phyloP scores from a whole-genome alignment of 2,329 filamentous ascomycete genomes.

The Colletotrichum karsti region DNA sequence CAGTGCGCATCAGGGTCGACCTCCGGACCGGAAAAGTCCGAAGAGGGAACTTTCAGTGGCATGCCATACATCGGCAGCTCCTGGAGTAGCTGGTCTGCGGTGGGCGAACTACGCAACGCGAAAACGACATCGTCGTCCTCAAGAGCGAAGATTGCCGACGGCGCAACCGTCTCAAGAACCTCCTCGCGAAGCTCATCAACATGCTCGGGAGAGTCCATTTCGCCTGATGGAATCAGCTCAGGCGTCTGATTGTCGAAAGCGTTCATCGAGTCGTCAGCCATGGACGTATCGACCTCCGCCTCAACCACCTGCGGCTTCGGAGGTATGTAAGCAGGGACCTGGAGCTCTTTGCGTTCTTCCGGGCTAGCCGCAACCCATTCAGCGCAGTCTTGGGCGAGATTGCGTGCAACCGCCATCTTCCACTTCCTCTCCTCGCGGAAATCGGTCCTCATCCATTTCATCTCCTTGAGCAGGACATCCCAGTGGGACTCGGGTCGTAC shows the following conservation, averaged over 20 bases:
- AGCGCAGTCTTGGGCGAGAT: slow-evolving; percentile 83
- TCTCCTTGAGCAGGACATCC: slow-evolving; percentile 88
- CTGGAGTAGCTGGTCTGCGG: slow-evolving; percentile 78
- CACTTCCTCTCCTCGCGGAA: slow-evolving; percentile 94
- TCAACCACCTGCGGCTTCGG: slow-evolving; percentile 43
- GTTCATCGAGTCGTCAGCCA: slow-evolving; percentile 42
- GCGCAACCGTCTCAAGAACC: slow-evolving; percentile 62
- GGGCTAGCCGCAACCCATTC: slow-evolving; percentile 77
- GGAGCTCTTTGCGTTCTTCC: slow-evolving; percentile 72
- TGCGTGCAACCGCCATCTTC: slow-evolving; percentile 85
- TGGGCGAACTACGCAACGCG: slow-evolving; percentile 76
- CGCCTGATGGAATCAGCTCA: slow-evolving; percentile 71
- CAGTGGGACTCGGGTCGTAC: slow-evolving; percentile 79
- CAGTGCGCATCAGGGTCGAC: slow-evolving; percentile 75
- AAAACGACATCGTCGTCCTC: slow-evolving; percentile 85
- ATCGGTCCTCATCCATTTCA: slow-evolving; percentile 98
- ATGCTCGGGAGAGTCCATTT: slow-evolving; percentile 64
- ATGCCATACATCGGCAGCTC: slow-evolving; percentile 84
- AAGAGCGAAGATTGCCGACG: slow-evolving; percentile 85
- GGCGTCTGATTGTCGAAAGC: slow-evolving; percentile 64
- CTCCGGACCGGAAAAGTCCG: slow-evolving; percentile 65
- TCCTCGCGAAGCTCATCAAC: slow-evolving; percentile 52
- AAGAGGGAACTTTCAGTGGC: slow-evolving; percentile 65
- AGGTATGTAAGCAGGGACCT: slow-evolving; percentile 67
- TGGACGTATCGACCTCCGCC: slow-evolving; percentile 42